These are phyloP conservation scores for Escovopsis sp. DNA, from an alignment of 2,329 filamentous ascomycete species.

Conservation along the genomic window DNA sequence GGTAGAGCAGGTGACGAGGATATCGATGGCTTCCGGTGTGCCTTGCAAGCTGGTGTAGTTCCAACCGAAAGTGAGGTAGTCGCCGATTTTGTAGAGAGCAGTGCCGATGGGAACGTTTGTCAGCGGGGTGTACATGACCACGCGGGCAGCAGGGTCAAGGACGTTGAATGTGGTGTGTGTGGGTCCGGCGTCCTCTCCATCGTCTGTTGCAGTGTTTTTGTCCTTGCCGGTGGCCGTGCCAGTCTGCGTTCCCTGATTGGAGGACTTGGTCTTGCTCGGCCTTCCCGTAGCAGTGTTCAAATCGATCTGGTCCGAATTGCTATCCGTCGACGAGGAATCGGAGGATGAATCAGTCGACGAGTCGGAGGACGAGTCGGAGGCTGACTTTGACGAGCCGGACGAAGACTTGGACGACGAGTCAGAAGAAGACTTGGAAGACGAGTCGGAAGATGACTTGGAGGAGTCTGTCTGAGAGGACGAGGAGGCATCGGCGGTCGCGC, in stretches of 20 bases:
- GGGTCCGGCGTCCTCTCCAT: conserved; percentile 11
- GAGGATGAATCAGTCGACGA: too few relatives aligned
- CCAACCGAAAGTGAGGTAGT: conserved; percentile 45
- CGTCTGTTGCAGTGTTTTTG: conserved; percentile 13
- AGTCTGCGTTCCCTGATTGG: not conserved
- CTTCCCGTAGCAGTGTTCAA: conserved; percentile 27
- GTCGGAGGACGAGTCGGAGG: too few relatives aligned
- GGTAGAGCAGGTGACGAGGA: conserved; percentile 39
- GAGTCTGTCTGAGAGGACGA: not conserved
- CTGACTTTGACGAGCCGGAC: too few relatives aligned
- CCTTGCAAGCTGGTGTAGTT: conserved; percentile 48
- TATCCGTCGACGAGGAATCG: conserved; percentile 6
- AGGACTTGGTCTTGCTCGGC: conserved; percentile 7
- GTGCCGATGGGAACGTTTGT: conserved; percentile 25
- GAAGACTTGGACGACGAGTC: not conserved
- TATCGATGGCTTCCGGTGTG: conserved; percentile 43
- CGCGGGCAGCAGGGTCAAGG: conserved; percentile 31
- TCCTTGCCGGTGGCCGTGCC: conserved; percentile 7
- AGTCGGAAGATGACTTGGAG: too few relatives aligned
- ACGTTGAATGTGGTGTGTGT: conserved; percentile 28
- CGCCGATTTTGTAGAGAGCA: conserved; percentile 44
- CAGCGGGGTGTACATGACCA: conserved; percentile 38
- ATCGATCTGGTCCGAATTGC: too few relatives aligned
- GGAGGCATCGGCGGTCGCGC: not conserved
- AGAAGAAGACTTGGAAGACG: too few relatives aligned